Conservation (phyloP, 208 protist species). For the Blastocrithidia nonstop region DNA sequence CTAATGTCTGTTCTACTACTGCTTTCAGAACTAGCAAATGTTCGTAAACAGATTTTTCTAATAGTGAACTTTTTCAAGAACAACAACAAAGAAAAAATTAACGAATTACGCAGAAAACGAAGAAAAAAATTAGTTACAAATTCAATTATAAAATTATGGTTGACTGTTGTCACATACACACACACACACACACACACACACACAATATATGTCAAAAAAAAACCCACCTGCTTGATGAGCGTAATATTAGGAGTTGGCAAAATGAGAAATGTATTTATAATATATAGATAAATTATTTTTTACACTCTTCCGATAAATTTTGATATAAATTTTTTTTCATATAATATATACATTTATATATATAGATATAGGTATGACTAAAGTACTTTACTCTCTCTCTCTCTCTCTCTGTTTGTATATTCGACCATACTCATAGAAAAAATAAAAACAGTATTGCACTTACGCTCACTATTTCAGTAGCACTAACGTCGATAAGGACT, state of each 20-base stretch:
- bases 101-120: slow-evolving; percentile 5
- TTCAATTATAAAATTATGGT: slow-evolving; percentile 6
- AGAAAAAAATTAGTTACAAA: slow-evolving; percentile 5
- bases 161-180: slow-evolving; percentile 4
- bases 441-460: too few species aligned
- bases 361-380: background rate
- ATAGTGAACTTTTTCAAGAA: slow-evolving; percentile 4
- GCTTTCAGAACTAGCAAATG: too few species aligned
- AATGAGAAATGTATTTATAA: slow-evolving; percentile 2
- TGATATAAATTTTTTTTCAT: background rate
- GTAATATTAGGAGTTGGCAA: too few species aligned
- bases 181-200: background rate
- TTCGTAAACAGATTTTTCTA: background rate
- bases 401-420: background rate
- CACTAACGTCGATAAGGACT: too few species aligned
- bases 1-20: too few species aligned
- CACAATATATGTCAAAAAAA: too few species aligned
- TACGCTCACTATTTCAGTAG: too few species aligned
- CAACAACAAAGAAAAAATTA: too few species aligned
- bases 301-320: background rate
- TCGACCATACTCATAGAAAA: too few species aligned
- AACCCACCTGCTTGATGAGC: slow-evolving; percentile 1
- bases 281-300: too few species aligned
- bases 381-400: background rate
- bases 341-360: background rate